Evolutionary conservation across 768 basidiomycete genomes (phyloP), one percentile per base, ranked within the genome.

Genomic region (Lactarius trivialis): DNA sequence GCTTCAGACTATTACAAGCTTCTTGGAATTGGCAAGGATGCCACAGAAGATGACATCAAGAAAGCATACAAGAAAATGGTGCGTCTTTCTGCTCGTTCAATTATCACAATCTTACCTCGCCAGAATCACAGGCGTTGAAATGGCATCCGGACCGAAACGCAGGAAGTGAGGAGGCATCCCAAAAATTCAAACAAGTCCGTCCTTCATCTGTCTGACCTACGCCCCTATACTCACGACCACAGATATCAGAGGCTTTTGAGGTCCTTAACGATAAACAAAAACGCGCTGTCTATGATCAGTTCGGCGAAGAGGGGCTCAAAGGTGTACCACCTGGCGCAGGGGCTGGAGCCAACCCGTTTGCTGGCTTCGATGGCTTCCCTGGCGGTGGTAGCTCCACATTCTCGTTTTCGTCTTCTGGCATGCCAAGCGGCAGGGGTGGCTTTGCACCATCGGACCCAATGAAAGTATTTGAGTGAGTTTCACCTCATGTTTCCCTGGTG

Each of bases 171-270:
- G 88, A 86, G 66, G 89, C 96, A 0, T 86, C 83, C 2, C 80
- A 82, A 73, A 96, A 90, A 74, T 98, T 99, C 75, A 95, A 99
- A 77, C 84, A 95, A 82, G 93, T 87, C 45, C 30, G 78, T 70
- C 9, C 7, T 15, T 1, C 33, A 28, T 12, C 5, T 5, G n/a
- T 8, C 21, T 1, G 14, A 43, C 19, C 21, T 14, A 0, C 17
- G 32, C 12, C n/a, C 45, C 58, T 24, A 53, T 45, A 8, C 24
- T n/a, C 43, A n/a, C 28, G 30, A 21, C 24, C 17, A 19, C 55
- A 96, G 89, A 83, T 98, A 51, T 91, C 91, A 34, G 96, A 98
- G 77, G 95, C 93, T 0, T 98, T 96, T 69, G 96, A 98, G 72
- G 94, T 96, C 32, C 84, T 98, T 60, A 90, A 82, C 55, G 93